Conservation (phyloP, 2,329 filamentous ascomycete genomes). For the Colletotrichum abscissum region DNA sequence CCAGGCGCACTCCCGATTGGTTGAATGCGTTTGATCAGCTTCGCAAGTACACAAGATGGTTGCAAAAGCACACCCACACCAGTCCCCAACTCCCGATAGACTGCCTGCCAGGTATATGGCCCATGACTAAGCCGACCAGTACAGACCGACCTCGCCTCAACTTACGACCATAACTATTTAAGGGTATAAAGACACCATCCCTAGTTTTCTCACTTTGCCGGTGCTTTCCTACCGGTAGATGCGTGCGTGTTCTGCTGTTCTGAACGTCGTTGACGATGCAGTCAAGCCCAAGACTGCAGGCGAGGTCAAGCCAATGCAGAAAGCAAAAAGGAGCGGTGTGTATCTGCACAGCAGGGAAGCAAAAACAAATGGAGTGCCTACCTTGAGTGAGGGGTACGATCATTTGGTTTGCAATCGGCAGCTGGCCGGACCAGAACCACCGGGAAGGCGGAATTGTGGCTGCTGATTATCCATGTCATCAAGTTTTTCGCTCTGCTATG, state of each 20-base stretch:
- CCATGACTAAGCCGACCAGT: not conserved
- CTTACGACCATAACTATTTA: fast-evolving
- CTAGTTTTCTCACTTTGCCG: not conserved
- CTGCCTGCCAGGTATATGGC: too few species aligned
- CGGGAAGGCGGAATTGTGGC: not conserved
- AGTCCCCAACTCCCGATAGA: too few species aligned
- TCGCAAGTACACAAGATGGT: not conserved
- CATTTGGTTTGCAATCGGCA: not conserved
- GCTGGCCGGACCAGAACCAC: not conserved
- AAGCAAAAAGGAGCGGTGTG: not conserved
- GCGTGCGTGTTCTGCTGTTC: not conserved
- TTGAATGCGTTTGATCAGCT: not conserved
- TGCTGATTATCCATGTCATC: not conserved
- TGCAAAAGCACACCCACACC: not conserved
- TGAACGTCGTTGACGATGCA: not conserved
- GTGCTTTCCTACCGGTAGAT: fast-evolving
- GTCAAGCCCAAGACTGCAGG: not conserved
- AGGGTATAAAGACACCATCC: not conserved
- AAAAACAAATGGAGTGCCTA: not conserved
- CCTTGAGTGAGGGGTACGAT: not conserved
- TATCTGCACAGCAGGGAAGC: not conserved
- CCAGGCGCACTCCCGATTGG: not conserved
- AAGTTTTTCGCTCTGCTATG: not conserved
- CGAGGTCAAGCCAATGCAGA: not conserved
- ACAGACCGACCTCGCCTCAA: not conserved